Evolutionary conservation across 768 basidiomycete species (phyloP).

Genomic region (Pilatotrama ljubarskyi): DNA sequence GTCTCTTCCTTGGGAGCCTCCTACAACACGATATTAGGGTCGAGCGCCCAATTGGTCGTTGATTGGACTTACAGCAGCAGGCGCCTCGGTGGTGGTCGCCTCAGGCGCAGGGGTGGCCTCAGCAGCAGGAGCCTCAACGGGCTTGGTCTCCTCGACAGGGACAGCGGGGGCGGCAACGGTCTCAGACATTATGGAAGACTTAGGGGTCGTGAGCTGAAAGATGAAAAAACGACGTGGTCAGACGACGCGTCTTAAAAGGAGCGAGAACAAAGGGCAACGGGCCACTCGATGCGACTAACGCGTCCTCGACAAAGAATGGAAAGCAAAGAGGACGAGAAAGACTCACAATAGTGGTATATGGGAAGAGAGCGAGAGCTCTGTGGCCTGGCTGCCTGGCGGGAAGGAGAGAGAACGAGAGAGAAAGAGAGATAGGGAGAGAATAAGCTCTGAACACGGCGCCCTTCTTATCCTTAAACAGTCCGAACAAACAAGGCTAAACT

Average conservation of each 20-base stretch:
- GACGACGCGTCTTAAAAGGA: constrained; percentile 18
- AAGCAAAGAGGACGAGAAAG: constrained; percentile 15
- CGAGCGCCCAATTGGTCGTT: not conserved
- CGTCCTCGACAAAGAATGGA: constrained; percentile 7
- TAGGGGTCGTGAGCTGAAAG: constrained; percentile 55
- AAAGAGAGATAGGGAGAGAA: constrained; percentile 34
- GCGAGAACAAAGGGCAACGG: constrained; percentile 8
- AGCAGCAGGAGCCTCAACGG: constrained; percentile 42
- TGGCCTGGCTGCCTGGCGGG: constrained; percentile 31
- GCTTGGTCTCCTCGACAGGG: constrained; percentile 54
- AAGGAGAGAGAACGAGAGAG: constrained; percentile 35
- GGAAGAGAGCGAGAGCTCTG: constrained; percentile 59
- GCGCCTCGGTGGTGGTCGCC: constrained; percentile 43
- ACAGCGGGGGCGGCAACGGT: constrained; percentile 53
- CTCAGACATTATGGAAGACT: constrained; percentile 76
- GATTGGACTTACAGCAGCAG: constrained; percentile 35
- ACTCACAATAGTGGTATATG: constrained; percentile 53
- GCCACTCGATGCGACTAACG: not conserved
- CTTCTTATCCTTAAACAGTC: constrained; percentile 39
- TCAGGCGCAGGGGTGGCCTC: constrained; percentile 38
- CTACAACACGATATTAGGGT: constrained; percentile 19
- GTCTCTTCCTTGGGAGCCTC: constrained; percentile 45
- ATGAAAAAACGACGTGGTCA: constrained; percentile 21
- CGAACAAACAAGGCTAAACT: constrained; percentile 39
- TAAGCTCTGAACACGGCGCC: constrained; percentile 32